A percentile compares a stretch with the other conserved stretches of the same genome.
Conservation (phyloP, 345 rosid species). For the Dipteronia sinensis region DNA sequence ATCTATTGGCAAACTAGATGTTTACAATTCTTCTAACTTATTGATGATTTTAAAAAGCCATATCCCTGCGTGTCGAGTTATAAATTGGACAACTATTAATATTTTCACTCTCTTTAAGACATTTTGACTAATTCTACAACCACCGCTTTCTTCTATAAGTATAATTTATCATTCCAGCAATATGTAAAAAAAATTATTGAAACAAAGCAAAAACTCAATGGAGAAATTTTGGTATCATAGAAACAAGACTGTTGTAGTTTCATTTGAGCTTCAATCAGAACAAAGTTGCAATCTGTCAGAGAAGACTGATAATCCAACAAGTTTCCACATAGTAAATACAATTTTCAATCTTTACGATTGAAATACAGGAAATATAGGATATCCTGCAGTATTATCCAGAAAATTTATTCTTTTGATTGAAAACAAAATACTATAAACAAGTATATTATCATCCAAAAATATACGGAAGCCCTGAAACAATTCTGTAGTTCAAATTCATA, state of each 20-base stretch:
- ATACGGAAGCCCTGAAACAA: neutral
- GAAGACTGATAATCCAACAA: neutral
- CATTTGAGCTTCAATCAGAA: conserved; percentile 2
- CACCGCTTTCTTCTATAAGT: neutral
- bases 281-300: neutral
- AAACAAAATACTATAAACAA: neutral
- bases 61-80: neutral
- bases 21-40: neutral
- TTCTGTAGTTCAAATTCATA: neutral
- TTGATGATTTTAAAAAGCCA: neutral
- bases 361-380: neutral
- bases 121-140: neutral
- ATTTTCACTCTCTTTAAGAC: neutral
- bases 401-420: neutral
- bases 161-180: neutral
- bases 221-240: neutral
- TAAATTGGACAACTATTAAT: neutral
- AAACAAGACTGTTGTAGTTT: neutral
- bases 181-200: too few species aligned
- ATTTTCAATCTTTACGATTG: neutral
- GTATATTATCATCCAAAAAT: neutral
- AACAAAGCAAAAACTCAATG: too few species aligned
- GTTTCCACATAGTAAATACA: neutral
- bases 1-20: neutral
- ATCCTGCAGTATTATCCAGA: neutral